Conservation (phyloP, 2,329 filamentous ascomycete species). For the Hymenoscyphus repandus region DNA sequence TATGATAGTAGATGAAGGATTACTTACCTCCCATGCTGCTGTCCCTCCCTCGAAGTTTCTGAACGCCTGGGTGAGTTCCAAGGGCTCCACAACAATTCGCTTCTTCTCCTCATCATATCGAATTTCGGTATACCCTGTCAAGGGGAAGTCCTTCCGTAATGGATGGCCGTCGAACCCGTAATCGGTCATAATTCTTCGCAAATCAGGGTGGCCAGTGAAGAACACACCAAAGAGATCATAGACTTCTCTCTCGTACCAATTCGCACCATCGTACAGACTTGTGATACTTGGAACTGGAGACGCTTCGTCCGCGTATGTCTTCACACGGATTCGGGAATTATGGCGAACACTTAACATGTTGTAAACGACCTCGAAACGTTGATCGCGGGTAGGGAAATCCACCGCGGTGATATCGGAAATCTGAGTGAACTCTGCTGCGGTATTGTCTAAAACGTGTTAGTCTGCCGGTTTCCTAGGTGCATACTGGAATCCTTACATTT, state of each 20-base stretch:
- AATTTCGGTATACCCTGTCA: slow-evolving; percentile 97
- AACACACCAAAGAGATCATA: slow-evolving; percentile 98
- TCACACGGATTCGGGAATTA: slow-evolving; percentile 94
- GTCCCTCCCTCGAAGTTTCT: slow-evolving; percentile 93
- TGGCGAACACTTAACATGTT: slow-evolving; percentile 93
- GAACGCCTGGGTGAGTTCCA: slow-evolving; percentile 97
- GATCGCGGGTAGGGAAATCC: slow-evolving; percentile 90
- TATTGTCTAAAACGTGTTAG: slow-evolving; percentile 62
- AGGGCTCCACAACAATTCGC: slow-evolving; percentile 93
- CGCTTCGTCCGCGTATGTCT: slow-evolving; percentile 97
- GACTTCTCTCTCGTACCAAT: slow-evolving; percentile 98
- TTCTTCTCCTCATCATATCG: slow-evolving; percentile 99
- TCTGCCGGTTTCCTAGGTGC: neutral
- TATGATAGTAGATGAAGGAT: slow-evolving; percentile 21
- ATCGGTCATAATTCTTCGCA: slow-evolving; percentile 97
- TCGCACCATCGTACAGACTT: slow-evolving; percentile 84
- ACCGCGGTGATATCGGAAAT: slow-evolving; percentile 88
- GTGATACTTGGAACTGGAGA: slow-evolving; percentile 88
- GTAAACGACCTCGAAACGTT: slow-evolving; percentile 97
- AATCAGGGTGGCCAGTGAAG: slow-evolving; percentile 90
- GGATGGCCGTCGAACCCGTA: slow-evolving; percentile 99
- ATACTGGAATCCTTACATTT: slow-evolving; percentile 49
- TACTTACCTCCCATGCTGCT: slow-evolving; percentile 65
- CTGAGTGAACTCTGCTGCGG: slow-evolving; percentile 92
- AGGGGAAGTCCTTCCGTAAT: slow-evolving; percentile 92